Conservation (phyloP, 2,329 filamentous ascomycete species). For the Teratosphaeria gauchensis region DNA sequence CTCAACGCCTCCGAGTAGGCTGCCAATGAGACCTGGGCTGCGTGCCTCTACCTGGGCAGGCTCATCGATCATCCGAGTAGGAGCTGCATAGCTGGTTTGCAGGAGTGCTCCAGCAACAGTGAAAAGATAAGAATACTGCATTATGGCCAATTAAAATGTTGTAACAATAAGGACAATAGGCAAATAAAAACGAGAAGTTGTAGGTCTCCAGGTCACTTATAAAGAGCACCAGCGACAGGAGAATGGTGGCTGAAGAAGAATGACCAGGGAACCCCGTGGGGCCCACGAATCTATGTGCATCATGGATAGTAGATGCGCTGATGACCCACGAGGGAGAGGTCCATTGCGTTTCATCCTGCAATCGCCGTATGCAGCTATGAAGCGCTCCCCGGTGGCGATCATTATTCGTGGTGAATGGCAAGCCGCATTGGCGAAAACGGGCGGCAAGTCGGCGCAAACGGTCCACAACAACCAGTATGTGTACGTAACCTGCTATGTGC, state of each 20-base stretch:
- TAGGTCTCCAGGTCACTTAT: too few species aligned
- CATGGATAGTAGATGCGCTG: not conserved
- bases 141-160: not conserved
- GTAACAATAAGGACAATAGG: not conserved
- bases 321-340: not conserved
- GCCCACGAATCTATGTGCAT: not conserved
- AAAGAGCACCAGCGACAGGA: too few species aligned
- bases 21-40: not conserved
- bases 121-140: not conserved
- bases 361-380: not conserved
- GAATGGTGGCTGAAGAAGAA: too few species aligned
- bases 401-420: not conserved
- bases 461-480: not conserved
- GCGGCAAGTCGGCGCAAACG: not conserved
- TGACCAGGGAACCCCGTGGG: too few species aligned
- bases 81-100: not conserved
- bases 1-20: not conserved
- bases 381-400: not conserved
- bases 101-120: constrained; percentile 1
- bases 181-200: not conserved
- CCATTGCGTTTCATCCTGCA: not conserved
- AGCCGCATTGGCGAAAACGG: too few species aligned
- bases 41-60: not conserved
- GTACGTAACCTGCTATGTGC: not conserved
- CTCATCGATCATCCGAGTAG: not conserved